Base-by-base conservation (phyloP, 75 land plant species). In the Pinus tabuliformis region DNA sequence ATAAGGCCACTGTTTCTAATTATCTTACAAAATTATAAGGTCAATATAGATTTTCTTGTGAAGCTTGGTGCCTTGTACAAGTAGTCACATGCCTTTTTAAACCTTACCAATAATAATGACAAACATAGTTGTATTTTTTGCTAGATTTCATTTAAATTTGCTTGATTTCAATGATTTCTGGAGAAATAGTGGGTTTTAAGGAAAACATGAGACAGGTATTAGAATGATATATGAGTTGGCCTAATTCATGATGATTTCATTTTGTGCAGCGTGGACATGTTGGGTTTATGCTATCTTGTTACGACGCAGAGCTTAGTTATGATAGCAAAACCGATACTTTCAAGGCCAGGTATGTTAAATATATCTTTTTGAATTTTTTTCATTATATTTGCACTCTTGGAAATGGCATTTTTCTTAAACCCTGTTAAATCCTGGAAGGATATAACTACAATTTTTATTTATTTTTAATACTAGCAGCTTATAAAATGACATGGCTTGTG, bases 271-370 rank as follows among this genome's bases (percentile, higher is more conserved):
- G 89, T 83, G 99, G 97, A 21, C 97, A 94, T 86, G 95, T 87
- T 52, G 95, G 99, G 3, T 96, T 96, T 81, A 86, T 96, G 89
- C 75, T 96, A 54, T 96, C 99, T 24, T 94, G 97, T 59, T 96
- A 94, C 85, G 98, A 95, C 87, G 98, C 98, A 45, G 88, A 95
- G 58, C 77, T 95, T 12, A 86, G 90, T 77, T 94, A 95, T 81
- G 92, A 93, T 79, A 66, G 84, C 20, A 45, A 26, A 2, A 89
- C 91, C 15, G 91, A 93, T 74, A 86, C 91, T 22, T 95, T 95
- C 73, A 81, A 86, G 36, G 98, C 98, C 65, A 93, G 92, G 98
- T 95, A 87, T 61, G 30, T 78, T 24, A 26, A 12, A 6, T 52
- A 17, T 12, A 30, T 18, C 21, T 54, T 18, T 5, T 26, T 20